phyloP scores from a whole-genome alignment of 106 monocot species.

The Dendrobium chrysotoxum region DNA sequence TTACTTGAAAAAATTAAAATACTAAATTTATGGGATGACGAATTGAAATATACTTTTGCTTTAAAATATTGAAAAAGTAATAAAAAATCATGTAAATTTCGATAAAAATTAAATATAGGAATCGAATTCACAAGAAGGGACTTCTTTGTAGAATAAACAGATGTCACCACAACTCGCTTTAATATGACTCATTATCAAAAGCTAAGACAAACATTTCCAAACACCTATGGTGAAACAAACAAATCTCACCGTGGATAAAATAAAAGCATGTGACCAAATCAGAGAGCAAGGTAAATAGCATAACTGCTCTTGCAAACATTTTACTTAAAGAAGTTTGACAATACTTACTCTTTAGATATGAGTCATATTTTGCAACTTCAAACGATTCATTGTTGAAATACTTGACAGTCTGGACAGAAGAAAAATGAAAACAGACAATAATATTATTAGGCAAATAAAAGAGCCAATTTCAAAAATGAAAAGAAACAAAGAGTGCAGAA shows the following conservation, averaged over 20 bases:
- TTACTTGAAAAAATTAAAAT: no score
- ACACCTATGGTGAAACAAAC: neutral
- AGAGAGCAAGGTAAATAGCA: neutral
- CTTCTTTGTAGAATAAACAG: neutral
- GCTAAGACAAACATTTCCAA: neutral
- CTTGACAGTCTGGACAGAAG: slow-evolving; percentile 77
- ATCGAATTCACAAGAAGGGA: neutral
- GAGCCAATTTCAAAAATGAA: neutral
- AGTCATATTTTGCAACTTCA: slow-evolving; percentile 86
- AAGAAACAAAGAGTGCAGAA: neutral
- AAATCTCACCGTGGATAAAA: neutral
- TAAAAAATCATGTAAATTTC: neutral
- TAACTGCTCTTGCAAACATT: neutral
- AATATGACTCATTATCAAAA: neutral
- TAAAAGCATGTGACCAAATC: neutral
- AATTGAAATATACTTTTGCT: neutral
- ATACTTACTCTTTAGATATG: slow-evolving; percentile 82
- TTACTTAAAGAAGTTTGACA: neutral
- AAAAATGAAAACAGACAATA: slow-evolving; percentile 1
- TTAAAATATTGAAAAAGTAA: neutral
- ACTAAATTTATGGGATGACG: neutral
- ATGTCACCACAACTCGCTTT: neutral
- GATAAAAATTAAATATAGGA: neutral
- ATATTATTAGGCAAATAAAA: neutral
- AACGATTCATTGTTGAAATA: slow-evolving; percentile 97